A percentile compares a stretch with the other conserved stretches of the same genome.
Evolutionary conservation across 1,284 basidiomycete species (phyloP).

Genomic region (Schizopora paradoxa): DNA sequence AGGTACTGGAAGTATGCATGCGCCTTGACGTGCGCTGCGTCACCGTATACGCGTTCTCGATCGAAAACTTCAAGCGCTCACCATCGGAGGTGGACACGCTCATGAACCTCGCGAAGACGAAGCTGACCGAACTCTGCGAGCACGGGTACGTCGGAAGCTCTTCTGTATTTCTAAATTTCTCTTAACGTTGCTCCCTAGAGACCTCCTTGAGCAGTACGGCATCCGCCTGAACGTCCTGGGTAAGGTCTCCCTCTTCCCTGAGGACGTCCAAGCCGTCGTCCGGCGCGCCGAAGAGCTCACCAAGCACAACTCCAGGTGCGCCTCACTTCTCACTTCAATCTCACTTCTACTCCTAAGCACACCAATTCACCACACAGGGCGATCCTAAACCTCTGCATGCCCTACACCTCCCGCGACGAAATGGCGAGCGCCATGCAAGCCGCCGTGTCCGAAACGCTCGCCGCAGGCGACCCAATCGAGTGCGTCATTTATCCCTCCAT

Average conservation of each 20-base stretch:
- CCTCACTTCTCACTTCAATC: slow-evolving; percentile 13
- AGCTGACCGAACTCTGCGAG: slow-evolving; percentile 75
- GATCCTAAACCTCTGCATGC: slow-evolving; percentile 92
- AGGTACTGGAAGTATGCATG: slow-evolving; percentile 84
- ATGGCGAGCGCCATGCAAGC: slow-evolving; percentile 74
- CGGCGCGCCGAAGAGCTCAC: slow-evolving; percentile 79
- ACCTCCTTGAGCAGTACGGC: slow-evolving; percentile 74
- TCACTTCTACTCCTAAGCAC: not conserved
- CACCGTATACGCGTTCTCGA: slow-evolving; percentile 93
- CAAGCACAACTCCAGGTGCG: slow-evolving; percentile 63
- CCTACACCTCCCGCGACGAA: slow-evolving; percentile 91
- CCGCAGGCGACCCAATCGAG: slow-evolving; percentile 32
- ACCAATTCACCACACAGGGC: slow-evolving; percentile 45
- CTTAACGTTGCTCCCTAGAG: slow-evolving; percentile 21
- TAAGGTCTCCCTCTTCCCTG: slow-evolving; percentile 70
- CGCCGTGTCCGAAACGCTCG: slow-evolving; percentile 46
- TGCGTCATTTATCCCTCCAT: too few species aligned
- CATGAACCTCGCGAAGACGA: slow-evolving; percentile 82
- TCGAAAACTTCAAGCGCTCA: slow-evolving; percentile 95
- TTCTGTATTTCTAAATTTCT: slow-evolving; percentile 1
- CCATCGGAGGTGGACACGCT: slow-evolving; percentile 83
- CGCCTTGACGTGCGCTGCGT: slow-evolving; percentile 76
- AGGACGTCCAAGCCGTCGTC: slow-evolving; percentile 67
- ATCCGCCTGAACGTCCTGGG: slow-evolving; percentile 87
- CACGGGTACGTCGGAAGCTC: slow-evolving; percentile 61